These are phyloP conservation scores for Ceratocystis papillata DNA, from an alignment of 2,329 filamentous ascomycete species.

Conservation along the genomic window DNA sequence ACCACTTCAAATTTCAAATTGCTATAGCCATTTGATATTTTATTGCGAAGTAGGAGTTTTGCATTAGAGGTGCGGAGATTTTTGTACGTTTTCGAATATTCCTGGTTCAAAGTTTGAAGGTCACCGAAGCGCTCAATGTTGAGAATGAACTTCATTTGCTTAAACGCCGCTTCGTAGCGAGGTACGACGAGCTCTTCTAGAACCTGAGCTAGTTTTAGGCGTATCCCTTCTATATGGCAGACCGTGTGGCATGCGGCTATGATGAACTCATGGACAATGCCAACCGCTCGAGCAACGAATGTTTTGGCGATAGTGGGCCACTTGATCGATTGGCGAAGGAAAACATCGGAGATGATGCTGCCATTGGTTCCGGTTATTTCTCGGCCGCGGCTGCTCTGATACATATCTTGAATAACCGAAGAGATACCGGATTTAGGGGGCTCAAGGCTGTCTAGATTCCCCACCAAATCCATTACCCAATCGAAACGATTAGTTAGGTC, in stretches of 20 bases:
- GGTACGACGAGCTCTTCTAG: constrained; percentile 26
- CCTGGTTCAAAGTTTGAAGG: constrained; percentile 30
- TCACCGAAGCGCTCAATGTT: constrained; percentile 28
- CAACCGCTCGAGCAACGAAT: constrained; percentile 29
- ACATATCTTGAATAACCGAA: constrained; percentile 27
- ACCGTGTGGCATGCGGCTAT: constrained; percentile 21
- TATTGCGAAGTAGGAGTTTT: constrained; percentile 4
- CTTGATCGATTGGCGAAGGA: constrained; percentile 30
- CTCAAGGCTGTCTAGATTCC: constrained; percentile 7
- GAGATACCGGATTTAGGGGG: constrained; percentile 18
- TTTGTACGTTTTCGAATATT: constrained; percentile 3
- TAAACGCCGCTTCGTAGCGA: constrained; percentile 28
- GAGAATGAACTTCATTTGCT: constrained; percentile 28
- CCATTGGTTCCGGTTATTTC: constrained; percentile 27
- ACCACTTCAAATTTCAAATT: neutral
- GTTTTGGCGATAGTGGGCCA: constrained; percentile 28
- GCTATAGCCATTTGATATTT: rapidly evolving
- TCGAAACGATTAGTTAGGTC: neutral
- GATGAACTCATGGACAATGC: constrained; percentile 30
- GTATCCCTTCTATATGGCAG: constrained; percentile 26
- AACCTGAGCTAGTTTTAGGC: constrained; percentile 26
- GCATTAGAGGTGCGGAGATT: constrained; percentile 8
- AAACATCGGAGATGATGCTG: constrained; percentile 26
- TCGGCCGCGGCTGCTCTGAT: constrained; percentile 27
- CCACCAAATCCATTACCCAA: constrained; percentile 21